phyloP scores from a whole-genome alignment of 495 filamentous ascomycete species.

The Penicillium roqueforti region DNA sequence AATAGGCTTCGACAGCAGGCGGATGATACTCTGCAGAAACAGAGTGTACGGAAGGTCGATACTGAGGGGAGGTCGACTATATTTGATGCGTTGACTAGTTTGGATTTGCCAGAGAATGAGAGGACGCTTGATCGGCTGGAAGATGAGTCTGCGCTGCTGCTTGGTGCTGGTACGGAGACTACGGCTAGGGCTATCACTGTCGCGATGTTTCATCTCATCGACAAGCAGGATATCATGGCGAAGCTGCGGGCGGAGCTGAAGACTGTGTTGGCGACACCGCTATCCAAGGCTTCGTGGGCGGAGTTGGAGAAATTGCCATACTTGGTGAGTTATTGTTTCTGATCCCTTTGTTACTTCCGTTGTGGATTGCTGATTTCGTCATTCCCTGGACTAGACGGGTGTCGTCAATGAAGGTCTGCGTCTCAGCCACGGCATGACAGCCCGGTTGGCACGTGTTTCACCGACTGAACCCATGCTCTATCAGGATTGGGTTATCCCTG shows the following conservation, averaged over 20 bases:
- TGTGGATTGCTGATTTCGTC: background rate
- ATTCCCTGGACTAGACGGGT: conserved; percentile 26
- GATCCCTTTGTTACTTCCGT: background rate
- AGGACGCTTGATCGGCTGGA: conserved; percentile 28
- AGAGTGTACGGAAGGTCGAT: conserved; percentile 5
- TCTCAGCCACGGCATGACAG: conserved; percentile 36
- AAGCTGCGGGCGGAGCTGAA: conserved; percentile 31
- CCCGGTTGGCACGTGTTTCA: conserved; percentile 39
- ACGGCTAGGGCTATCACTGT: conserved; percentile 25
- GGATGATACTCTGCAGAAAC: conserved; percentile 18
- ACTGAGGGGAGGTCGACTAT: conserved; percentile 7
- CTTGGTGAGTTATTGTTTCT: conserved; percentile 26
- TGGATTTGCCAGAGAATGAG: conserved; percentile 22
- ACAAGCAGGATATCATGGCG: conserved; percentile 4
- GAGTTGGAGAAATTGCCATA: conserved; percentile 51
- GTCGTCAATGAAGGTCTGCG: conserved; percentile 48
- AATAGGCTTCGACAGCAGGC: conserved; percentile 16
- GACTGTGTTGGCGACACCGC: conserved; percentile 26
- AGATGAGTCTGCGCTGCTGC: conserved; percentile 36
- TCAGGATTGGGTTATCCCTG: conserved; percentile 32
- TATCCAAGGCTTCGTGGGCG: conserved; percentile 26
- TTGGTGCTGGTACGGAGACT: conserved; percentile 44
- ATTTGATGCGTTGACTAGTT: conserved; percentile 21
- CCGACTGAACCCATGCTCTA: conserved; percentile 39
- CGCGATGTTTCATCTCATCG: conserved; percentile 19